Percentiles rank a stretch among this genome's conserved stretches.
phyloP scores from a whole-genome alignment of 805 yeast genomes.

The Ogataea henricii region DNA sequence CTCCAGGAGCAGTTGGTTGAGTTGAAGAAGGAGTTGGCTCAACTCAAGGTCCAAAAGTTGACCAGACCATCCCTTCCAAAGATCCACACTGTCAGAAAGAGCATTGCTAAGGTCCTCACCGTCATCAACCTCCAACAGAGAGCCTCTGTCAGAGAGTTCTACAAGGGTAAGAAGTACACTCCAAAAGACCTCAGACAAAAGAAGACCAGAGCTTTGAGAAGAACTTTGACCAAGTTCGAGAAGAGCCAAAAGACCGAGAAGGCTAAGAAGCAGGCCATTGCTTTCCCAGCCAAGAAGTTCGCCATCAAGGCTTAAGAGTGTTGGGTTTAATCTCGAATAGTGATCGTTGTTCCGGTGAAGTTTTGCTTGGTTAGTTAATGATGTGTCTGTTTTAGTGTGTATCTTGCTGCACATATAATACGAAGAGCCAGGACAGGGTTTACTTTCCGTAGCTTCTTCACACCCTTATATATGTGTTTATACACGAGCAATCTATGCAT shows the following conservation, averaged over 20 bases:
- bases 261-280: constrained; percentile 88
- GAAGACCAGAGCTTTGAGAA: constrained; percentile 99
- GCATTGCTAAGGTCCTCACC: constrained; percentile 97
- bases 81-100: constrained; percentile 96
- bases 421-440: neutral
- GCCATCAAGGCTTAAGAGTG: constrained; percentile 92
- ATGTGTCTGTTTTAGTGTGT: constrained; percentile 10
- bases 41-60: constrained; percentile 93
- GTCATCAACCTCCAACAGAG: constrained; percentile 96
- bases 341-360: constrained; percentile 15
- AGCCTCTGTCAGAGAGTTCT: constrained; percentile 90
- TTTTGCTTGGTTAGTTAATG: constrained; percentile 12
- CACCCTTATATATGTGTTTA: constrained; percentile 8
- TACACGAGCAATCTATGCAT: constrained; percentile 9
- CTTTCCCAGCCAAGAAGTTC: constrained; percentile 98
- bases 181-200: constrained; percentile 99
- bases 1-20: constrained; percentile 92
- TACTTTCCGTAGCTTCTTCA: constrained; percentile 4
- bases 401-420: constrained; percentile 7
- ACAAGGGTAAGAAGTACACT: constrained; percentile 91
- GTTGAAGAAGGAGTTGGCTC: constrained; percentile 94
- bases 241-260: constrained; percentile 78
- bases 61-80: constrained; percentile 92
- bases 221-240: constrained; percentile 89
- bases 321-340: constrained; percentile 5